Evolutionary conservation across 2,329 filamentous ascomycete species (phyloP).

Genomic region (Chaetomium sp.): DNA sequence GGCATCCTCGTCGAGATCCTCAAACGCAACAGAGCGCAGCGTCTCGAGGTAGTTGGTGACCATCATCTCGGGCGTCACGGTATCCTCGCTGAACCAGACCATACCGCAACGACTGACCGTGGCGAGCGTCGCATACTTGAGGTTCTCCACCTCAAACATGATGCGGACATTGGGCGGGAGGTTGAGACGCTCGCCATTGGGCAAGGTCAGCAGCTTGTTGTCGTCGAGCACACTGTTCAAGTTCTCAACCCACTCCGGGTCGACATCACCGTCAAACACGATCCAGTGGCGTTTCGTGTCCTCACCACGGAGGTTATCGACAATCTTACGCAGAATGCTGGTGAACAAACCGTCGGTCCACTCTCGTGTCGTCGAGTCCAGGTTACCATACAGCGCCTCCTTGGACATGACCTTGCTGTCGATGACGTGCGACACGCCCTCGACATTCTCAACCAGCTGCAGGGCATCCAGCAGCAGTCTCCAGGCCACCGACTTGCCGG

Average conservation of each 20-base stretch:
- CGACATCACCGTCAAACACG: constrained; percentile 97
- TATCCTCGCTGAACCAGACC: constrained; percentile 99
- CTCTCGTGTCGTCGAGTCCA: constrained; percentile 94
- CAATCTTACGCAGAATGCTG: constrained; percentile 94
- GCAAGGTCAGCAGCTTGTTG: constrained; percentile 94
- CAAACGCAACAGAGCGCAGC: constrained; percentile 76
- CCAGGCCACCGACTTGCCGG: constrained; percentile 95
- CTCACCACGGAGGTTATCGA: constrained; percentile 96
- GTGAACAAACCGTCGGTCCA: constrained; percentile 99
- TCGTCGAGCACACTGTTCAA: constrained; percentile 99
- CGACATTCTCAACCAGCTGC: constrained; percentile 81
- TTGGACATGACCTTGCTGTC: constrained; percentile 99
- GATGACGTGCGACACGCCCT: constrained; percentile 95
- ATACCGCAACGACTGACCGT: constrained; percentile 99
- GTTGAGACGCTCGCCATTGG: constrained; percentile 96
- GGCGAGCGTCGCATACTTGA: constrained; percentile 94
- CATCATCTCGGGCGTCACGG: constrained; percentile 88
- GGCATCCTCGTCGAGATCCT: constrained; percentile 91
- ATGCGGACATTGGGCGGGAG: constrained; percentile 92
- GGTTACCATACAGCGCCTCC: constrained; percentile 88
- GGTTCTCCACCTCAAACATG: constrained; percentile 98
- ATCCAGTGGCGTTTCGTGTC: constrained; percentile 98
- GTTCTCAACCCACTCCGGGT: constrained; percentile 99
- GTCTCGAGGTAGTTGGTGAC: constrained; percentile 83
- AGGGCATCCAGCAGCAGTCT: constrained; percentile 84